A percentile compares a stretch with the other conserved stretches of the same genome.
These are phyloP conservation scores for Eucalyptus dawsonii DNA, from an alignment of 345 rosid species.

Conservation along the genomic window DNA sequence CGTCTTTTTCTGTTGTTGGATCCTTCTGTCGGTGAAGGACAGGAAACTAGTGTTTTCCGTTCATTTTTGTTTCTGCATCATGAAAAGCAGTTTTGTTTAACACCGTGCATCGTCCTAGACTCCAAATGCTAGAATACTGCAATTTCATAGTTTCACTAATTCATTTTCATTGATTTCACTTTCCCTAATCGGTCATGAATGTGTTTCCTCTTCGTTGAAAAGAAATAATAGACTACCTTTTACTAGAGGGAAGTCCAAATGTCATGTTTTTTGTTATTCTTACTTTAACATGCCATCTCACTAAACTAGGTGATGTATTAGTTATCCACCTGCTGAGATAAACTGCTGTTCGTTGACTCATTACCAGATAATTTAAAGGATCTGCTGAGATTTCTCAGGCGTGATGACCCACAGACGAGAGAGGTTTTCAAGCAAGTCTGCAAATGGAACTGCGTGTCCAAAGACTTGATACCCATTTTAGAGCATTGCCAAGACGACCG, in stretches of 20 bases:
- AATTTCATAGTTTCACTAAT: not conserved
- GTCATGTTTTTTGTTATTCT: not conserved
- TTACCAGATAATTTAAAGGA: constrained; percentile 63
- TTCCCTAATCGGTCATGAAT: not conserved
- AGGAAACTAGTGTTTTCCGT: not conserved
- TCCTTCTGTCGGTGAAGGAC: not conserved
- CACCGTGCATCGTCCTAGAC: not conserved
- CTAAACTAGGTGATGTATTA: not conserved
- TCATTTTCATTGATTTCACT: not conserved
- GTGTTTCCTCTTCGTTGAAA: not conserved
- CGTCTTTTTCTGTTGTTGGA: not conserved
- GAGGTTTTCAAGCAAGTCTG: constrained; percentile 86
- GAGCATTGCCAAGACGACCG: constrained; percentile 57
- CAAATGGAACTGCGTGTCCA: constrained; percentile 68
- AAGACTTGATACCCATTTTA: constrained; percentile 79
- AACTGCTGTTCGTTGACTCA: not conserved
- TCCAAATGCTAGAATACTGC: not conserved
- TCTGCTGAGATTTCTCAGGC: constrained; percentile 67
- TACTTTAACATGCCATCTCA: not conserved
- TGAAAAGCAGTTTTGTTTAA: not conserved
- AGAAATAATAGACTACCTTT: not conserved
- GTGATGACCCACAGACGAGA: constrained; percentile 76
- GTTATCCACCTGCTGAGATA: not conserved
- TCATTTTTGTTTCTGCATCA: not conserved
- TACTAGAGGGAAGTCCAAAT: not conserved